Evolutionary conservation across 495 filamentous ascomycete species (phyloP).

Genomic region (Glarea lozoyensis): DNA sequence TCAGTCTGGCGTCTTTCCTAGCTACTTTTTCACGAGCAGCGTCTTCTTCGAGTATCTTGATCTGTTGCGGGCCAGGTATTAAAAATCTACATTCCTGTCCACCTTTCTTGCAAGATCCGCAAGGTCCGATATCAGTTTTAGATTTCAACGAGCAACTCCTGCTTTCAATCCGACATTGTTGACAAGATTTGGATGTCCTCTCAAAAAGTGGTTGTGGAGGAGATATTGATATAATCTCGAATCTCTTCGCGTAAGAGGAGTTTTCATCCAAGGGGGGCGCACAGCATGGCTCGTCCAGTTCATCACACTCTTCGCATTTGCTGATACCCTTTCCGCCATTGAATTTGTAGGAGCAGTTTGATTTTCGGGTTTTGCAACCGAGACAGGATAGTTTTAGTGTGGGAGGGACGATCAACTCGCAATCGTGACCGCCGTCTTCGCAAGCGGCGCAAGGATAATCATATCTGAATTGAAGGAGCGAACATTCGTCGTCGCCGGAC

Average conservation of each 20-base stretch:
- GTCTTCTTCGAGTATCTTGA: no score
- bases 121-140: no score
- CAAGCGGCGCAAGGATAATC: slow-evolving; percentile 13
- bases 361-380: slow-evolving; percentile 9
- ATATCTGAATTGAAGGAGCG: slow-evolving; percentile 8
- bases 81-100: no score
- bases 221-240: no score
- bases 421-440: slow-evolving; percentile 9
- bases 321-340: slow-evolving; percentile 6
- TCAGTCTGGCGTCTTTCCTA: no score
- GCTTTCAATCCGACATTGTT: slow-evolving; percentile 5
- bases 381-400: slow-evolving; percentile 9
- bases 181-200: no score
- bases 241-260: not conserved
- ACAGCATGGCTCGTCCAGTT: slow-evolving; percentile 5
- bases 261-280: slow-evolving; percentile 8
- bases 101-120: no score
- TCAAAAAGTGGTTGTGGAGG: no score
- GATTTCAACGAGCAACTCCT: slow-evolving; percentile 7
- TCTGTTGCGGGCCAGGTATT: no score
- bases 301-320: slow-evolving; percentile 6
- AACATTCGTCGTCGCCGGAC: slow-evolving; percentile 10
- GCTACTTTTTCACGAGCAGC: no score
- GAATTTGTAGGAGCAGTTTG: slow-evolving; percentile 1
- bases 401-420: slow-evolving; percentile 12